These are phyloP conservation scores for Aureoboletus auriporus DNA, from an alignment of 768 basidiomycete genomes.

Conservation along the genomic window DNA sequence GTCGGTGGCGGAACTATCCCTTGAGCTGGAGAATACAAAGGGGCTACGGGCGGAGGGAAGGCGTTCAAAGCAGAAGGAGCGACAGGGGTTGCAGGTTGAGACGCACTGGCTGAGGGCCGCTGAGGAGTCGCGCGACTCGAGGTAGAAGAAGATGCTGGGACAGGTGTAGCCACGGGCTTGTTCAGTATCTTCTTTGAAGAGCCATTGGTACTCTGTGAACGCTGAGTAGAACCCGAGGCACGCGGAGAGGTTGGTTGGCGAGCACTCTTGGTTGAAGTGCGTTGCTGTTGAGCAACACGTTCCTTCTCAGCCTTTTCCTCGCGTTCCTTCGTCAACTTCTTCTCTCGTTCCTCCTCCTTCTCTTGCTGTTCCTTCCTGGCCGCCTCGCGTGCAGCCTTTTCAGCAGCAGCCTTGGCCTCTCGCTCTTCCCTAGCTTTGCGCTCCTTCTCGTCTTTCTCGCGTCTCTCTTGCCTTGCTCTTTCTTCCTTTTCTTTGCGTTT, in stretches of 20 bases:
- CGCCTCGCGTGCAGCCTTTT: conserved; percentile 41
- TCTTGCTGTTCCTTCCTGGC: conserved; percentile 45
- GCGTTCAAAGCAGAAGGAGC: conserved; percentile 27
- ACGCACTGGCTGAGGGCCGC: conserved; percentile 31
- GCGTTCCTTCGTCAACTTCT: conserved; percentile 61
- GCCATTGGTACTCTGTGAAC: conserved; percentile 44
- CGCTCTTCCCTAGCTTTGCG: conserved; percentile 61
- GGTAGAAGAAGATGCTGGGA: conserved; percentile 23
- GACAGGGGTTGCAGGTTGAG: conserved; percentile 47
- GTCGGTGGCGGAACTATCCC: conserved; percentile 41
- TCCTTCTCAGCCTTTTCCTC: conserved; percentile 52
- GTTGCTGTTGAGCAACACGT: conserved; percentile 46
- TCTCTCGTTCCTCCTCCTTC: conserved; percentile 66
- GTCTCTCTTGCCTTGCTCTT: conserved; percentile 45
- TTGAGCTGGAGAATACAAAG: conserved; percentile 45
- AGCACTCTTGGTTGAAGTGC: conserved; percentile 41
- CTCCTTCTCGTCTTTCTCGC: conserved; percentile 60
- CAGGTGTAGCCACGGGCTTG: conserved; percentile 38
- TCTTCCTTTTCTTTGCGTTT: conserved; percentile 76
- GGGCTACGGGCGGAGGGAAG: conserved; percentile 42
- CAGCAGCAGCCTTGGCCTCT: conserved; percentile 51
- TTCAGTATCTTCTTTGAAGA: conserved; percentile 59
- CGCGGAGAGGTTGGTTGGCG: conserved; percentile 53
- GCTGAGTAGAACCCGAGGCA: conserved; percentile 45
- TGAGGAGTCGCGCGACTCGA: conserved; percentile 36